Conservation (phyloP, 2,329 filamentous ascomycete genomes). For the Aspergillus ustus region DNA sequence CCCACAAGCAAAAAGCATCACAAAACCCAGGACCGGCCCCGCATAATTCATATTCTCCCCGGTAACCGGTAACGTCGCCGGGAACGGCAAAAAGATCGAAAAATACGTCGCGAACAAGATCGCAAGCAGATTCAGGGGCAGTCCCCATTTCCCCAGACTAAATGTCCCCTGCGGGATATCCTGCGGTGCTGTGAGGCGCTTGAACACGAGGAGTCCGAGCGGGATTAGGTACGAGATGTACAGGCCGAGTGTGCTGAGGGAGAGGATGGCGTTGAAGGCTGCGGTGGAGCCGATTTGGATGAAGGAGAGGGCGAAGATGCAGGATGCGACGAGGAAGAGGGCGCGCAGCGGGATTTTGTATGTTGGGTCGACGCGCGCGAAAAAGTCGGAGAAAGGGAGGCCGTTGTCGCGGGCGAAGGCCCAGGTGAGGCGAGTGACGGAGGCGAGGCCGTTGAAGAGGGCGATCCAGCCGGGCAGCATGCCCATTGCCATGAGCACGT, state of each 20-base stretch:
- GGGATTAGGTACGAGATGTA: conserved; percentile 56
- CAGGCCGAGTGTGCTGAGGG: conserved; percentile 53
- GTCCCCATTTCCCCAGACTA: conserved; percentile 33
- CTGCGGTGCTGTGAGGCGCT: conserved; percentile 24
- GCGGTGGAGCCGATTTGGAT: conserved; percentile 55
- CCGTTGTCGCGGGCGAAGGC: conserved; percentile 51
- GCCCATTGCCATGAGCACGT: conserved; percentile 47
- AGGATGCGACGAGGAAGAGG: conserved; percentile 30
- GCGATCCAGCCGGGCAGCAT: conserved; percentile 29
- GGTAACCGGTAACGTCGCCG: conserved; percentile 35
- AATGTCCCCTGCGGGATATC: conserved; percentile 32
- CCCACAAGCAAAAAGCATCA: conserved; percentile 28
- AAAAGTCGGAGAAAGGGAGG: conserved; percentile 41
- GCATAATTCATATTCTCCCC: conserved; percentile 42
- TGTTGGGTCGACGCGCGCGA: conserved; percentile 32
- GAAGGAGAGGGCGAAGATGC: conserved; percentile 39
- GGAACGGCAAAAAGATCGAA: conserved; percentile 38
- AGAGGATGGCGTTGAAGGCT: conserved; percentile 58
- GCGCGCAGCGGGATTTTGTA: conserved; percentile 48
- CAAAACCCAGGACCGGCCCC: conserved; percentile 29
- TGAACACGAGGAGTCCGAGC: conserved; percentile 39
- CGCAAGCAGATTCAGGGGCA: conserved; percentile 33
- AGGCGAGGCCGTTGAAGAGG: conserved; percentile 32
- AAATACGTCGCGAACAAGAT: conserved; percentile 37
- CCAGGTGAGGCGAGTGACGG: conserved; percentile 48